Evolutionary conservation across 208 protist species (phyloP), one percentile per base, ranked within the genome.

Genomic region (Entamoeba histolytica): DNA sequence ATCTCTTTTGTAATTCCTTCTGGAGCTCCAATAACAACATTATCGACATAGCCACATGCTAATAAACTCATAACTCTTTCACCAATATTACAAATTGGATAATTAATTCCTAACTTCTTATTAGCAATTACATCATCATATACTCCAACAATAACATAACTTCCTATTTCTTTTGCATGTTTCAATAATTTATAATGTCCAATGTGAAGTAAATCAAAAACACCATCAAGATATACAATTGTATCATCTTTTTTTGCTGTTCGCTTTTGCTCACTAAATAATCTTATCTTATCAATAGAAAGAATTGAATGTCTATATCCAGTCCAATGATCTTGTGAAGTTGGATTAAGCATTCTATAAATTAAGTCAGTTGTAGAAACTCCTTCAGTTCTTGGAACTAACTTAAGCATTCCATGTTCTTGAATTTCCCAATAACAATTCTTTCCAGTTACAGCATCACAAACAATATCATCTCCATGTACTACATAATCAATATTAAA

Each of bases 341-440:
- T 98, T 94, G 98, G 96, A 35, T 98, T 95, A 12, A 99, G 96
- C 97, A 99, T 98, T 93, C 98, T 97, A 15, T 97, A 97, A 28
- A 99, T 97, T 14, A 99, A 93, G 94, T 99, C 97, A 4, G 98
- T 99, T 10, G 98, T 99, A 15, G 97, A 98, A 39, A 99, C 98
- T 73, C 98, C 97, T 91, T 98, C 96, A 8, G 98, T 98, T 93
- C 97, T 96, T 94, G 97, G 97, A 91, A 98, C 97, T 49, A 97
- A 97, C 92, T 97, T 97, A 93, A 98, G 96, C 49, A 94, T 50
- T 93, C 78, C 23, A 95, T 95, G 49, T 95, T 93, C 94, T 95
- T 94, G 61, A 44, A 95, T 93, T 69, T 94, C 44, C 23, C 49
- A 23, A 92, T 96, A 95, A 5, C 73, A 69, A 50, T 93, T 55